phyloP scores from a whole-genome alignment of 495 filamentous ascomycete genomes.

The Aspergillus conjunctus region DNA sequence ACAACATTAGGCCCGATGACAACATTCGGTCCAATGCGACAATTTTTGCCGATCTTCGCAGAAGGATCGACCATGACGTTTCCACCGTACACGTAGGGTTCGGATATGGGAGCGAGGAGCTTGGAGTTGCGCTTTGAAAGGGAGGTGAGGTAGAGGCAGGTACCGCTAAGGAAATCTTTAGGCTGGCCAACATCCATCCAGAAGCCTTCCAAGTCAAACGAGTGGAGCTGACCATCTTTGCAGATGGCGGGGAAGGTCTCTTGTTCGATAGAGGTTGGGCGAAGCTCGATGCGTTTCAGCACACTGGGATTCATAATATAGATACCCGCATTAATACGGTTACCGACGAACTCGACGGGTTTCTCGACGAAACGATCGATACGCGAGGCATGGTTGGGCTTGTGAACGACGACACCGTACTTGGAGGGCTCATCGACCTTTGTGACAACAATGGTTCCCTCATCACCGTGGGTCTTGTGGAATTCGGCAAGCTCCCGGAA shows the following conservation, averaged over 20 bases:
- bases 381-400: conserved; percentile 84
- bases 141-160: conserved; percentile 93
- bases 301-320: conserved; percentile 97
- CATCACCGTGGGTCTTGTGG: conserved; percentile 89
- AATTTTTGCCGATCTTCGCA: conserved; percentile 97
- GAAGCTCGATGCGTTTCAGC: conserved; percentile 87
- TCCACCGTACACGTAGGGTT: conserved; percentile 87
- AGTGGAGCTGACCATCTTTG: conserved; percentile 90
- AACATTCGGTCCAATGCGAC: conserved; percentile 97
- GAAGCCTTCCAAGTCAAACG: conserved; percentile 97
- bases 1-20: conserved; percentile 95
- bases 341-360: conserved; percentile 98
- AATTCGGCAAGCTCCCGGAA: conserved; percentile 85
- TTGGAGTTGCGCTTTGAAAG: conserved; percentile 91
- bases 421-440: conserved; percentile 99
- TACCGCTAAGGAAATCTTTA: conserved; percentile 97
- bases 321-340: conserved; percentile 98
- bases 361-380: conserved; percentile 99
- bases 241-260: conserved; percentile 98
- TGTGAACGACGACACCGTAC: conserved; percentile 98
- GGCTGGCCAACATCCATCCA: conserved; percentile 99
- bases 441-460: conserved; percentile 98
- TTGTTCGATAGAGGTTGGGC: conserved; percentile 99
- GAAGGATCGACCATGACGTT: conserved; percentile 96
- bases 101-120: conserved; percentile 71